Conservation (phyloP, 805 yeast species). For the Ogataea populi-albae region DNA sequence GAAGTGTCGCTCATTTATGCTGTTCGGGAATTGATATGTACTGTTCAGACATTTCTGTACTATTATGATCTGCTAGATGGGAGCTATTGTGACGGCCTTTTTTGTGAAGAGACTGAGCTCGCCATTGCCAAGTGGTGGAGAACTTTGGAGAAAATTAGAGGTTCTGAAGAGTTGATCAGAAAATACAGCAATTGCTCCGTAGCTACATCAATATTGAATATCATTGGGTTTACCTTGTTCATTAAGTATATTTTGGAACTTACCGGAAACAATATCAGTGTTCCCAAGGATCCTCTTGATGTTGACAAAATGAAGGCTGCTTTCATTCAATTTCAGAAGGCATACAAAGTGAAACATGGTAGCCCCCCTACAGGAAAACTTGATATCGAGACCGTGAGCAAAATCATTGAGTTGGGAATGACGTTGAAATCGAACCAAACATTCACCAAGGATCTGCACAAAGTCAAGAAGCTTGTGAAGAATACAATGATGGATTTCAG, state of each 20-base stretch:
- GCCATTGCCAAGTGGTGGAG: constrained; percentile 85
- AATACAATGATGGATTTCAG: constrained; percentile 36
- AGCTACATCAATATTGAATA: constrained; percentile 64
- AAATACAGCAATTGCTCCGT: constrained; percentile 19
- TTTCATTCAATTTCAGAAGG: constrained; percentile 73
- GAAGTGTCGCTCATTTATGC: constrained; percentile 61
- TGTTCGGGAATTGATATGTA: constrained; percentile 65
- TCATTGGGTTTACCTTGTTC: constrained; percentile 73
- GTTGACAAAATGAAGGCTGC: constrained; percentile 64
- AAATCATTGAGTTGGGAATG: constrained; percentile 22
- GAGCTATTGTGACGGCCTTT: constrained; percentile 73
- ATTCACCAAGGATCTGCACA: constrained; percentile 34
- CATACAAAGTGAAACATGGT: constrained; percentile 14
- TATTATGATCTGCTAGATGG: constrained; percentile 75
- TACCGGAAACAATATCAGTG: constrained; percentile 51
- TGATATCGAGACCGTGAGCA: constrained; percentile 24
- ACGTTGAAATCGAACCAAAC: constrained; percentile 33
- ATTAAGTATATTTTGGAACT: constrained; percentile 63
- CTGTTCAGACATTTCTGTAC: constrained; percentile 72
- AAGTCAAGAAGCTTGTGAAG: constrained; percentile 34
- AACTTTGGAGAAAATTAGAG: constrained; percentile 36
- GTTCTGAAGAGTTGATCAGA: constrained; percentile 20
- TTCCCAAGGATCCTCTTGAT: constrained; percentile 82
- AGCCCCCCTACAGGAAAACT: constrained; percentile 16
- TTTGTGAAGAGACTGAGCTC: constrained; percentile 72